Evolutionary conservation across 352 stramenopile genomes (phyloP).

Genomic region (Pythium plurisporium): DNA sequence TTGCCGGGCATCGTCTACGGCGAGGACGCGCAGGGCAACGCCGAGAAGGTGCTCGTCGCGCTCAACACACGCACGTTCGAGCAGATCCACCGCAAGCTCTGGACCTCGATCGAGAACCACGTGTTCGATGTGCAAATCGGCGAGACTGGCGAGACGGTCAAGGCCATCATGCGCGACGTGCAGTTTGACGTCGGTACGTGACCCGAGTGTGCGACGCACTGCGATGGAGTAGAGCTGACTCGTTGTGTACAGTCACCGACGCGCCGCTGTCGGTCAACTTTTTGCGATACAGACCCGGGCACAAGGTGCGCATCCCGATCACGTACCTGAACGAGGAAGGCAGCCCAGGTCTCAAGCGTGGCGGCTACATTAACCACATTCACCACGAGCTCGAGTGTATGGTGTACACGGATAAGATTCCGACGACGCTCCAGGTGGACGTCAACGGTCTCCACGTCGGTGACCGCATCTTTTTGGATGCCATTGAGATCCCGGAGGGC

Average conservation of each 20-base stretch:
- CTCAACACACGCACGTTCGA: slow-evolving; percentile 74
- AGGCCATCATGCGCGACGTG: slow-evolving; percentile 85
- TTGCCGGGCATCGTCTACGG: slow-evolving; percentile 83
- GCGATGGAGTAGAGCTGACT: not conserved
- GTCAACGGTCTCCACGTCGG: slow-evolving; percentile 86
- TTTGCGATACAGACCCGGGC: slow-evolving; percentile 88
- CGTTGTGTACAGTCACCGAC: slow-evolving; percentile 52
- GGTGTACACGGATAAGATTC: slow-evolving; percentile 73
- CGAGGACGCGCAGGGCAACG: slow-evolving; percentile 59
- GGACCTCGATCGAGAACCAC: slow-evolving; percentile 85
- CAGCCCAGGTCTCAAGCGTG: slow-evolving; percentile 91
- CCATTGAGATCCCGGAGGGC: slow-evolving; percentile 71
- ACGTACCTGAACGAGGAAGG: slow-evolving; percentile 92
- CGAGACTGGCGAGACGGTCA: slow-evolving; percentile 40
- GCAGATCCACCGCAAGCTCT: slow-evolving; percentile 80
- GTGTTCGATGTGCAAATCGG: slow-evolving; percentile 82
- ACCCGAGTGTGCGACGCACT: not conserved
- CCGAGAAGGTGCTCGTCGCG: slow-evolving; percentile 71
- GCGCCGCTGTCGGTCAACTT: slow-evolving; percentile 88
- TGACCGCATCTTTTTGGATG: slow-evolving; percentile 74
- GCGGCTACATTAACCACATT: slow-evolving; percentile 92
- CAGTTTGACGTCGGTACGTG: slow-evolving; percentile 72
- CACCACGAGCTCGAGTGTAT: slow-evolving; percentile 79
- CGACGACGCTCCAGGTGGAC: slow-evolving; percentile 71
- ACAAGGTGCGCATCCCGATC: slow-evolving; percentile 90